Evolutionary conservation across 129 eudicot species (phyloP), one percentile per base, ranked within the genome.

Genomic region (Deinandra increscens): DNA sequence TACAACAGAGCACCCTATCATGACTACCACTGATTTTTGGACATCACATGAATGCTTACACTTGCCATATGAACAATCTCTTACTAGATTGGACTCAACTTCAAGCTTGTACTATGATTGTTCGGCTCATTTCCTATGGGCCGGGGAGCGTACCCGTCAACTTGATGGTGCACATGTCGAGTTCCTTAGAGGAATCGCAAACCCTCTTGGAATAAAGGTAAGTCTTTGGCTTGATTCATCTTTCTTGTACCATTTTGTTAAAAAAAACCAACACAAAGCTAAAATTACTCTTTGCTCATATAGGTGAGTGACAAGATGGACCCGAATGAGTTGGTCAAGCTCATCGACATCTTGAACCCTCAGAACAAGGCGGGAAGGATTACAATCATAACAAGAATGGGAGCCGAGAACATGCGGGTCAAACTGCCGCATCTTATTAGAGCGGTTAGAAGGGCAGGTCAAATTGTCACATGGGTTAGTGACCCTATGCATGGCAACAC

Each of bases 401-500:
- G 97, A 12, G 97, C 96, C 1, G 97, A 91, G 80, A 91, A 91
- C 79, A 91, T 91, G 96, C 84, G 97, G 75, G 97, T 91, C 72
- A 91, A 91, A 75, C 87, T 91, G 76, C 98, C 98, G 39, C 88
- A 91, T 81, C 84, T 91, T 60, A 88, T 91, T 59, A 86, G 97
- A 85, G 96, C 96, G 5, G 97, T 91, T 18, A 77, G 98, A 29
- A 53, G 91, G 67, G 89, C 91, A 43, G 98, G 98, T 51, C 95
- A 85, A 72, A 82, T 88, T 48, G 96, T 88, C 29, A 91, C 98
- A 1, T 91, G 98, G 98, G 98, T 91, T 65, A 88, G 89, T 51
- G 98, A 91, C 60, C 98, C 98, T 60, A 91, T 91, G 97, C 97
- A 91, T 66, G 97, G 97, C 14, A 91, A 91, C 84, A 86, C 97